Conservation (phyloP, 2,329 filamentous ascomycete species). For the Grosmannia huntii region DNA sequence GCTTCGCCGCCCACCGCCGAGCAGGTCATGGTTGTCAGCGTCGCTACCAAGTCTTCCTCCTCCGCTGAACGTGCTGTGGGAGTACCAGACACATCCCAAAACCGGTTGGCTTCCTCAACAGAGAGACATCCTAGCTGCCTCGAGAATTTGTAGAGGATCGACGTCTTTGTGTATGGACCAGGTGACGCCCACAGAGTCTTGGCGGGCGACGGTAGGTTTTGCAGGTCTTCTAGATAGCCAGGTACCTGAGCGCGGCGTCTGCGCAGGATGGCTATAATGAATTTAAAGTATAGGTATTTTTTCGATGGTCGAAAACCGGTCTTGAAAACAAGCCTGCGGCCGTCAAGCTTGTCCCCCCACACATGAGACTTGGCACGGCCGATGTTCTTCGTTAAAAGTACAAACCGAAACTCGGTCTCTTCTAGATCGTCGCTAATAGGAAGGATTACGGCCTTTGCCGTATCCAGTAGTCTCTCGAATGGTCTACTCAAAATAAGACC, state of each 20-base stretch:
- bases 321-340: not conserved
- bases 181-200: not conserved
- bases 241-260: not conserved
- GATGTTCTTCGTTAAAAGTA: not conserved
- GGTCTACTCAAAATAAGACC: not conserved
- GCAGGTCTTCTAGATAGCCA: not conserved
- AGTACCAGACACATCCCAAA: not conserved
- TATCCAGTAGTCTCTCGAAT: not conserved
- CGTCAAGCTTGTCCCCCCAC: not conserved
- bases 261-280: not conserved
- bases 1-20: no score
- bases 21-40: no score
- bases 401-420: not conserved
- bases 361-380: not conserved
- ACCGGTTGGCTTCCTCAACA: not conserved
- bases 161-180: not conserved
- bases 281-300: not conserved
- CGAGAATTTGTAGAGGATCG: not conserved
- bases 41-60: no score
- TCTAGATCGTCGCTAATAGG: not conserved
- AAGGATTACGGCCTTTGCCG: not conserved
- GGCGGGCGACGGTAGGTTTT: not conserved
- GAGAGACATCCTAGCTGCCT: not conserved
- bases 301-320: not conserved
- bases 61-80: no score